phyloP scores from a whole-genome alignment of 805 yeast genomes.

The Ascoidea tarda region DNA sequence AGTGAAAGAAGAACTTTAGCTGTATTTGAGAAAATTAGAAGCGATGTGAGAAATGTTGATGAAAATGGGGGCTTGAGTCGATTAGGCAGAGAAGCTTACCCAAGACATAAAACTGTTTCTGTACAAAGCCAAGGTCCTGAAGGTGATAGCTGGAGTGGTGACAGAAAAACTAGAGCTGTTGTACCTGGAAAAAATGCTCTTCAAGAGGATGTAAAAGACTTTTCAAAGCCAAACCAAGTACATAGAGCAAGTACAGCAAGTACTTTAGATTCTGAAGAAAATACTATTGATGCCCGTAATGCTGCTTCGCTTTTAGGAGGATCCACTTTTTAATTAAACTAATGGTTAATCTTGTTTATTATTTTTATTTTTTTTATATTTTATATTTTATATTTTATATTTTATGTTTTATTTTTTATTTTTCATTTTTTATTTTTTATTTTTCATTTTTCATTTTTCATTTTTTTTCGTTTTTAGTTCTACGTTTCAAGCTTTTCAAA shows the following conservation, averaged over 20 bases:
- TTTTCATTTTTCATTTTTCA: background rate
- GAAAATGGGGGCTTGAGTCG: constrained; percentile 70
- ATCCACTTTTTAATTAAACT: constrained; percentile 38
- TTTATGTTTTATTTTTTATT: background rate
- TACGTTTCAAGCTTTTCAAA: background rate
- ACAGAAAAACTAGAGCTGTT: constrained; percentile 18
- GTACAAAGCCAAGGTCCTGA: constrained; percentile 23
- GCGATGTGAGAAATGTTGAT: constrained; percentile 64
- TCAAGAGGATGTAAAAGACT: constrained; percentile 5
- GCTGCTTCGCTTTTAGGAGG: constrained; percentile 77
- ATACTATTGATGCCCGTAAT: constrained; percentile 54
- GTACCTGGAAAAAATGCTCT: constrained; percentile 8
- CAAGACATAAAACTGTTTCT: constrained; percentile 15
- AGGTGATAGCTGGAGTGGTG: constrained; percentile 52
- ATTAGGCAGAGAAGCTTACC: constrained; percentile 58
- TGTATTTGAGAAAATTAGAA: constrained; percentile 55
- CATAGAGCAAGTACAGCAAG: constrained; percentile 3
- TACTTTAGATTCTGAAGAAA: constrained; percentile 14
- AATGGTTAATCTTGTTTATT: background rate
- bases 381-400: background rate
- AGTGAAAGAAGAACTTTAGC: constrained; percentile 72
- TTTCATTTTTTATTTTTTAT: background rate
- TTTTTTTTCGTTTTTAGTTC: background rate
- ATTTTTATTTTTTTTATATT: background rate
- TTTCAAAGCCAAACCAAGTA: constrained; percentile 7